phyloP scores from a whole-genome alignment of 2,329 filamentous ascomycete genomes.

The Ascochyta lentis region DNA sequence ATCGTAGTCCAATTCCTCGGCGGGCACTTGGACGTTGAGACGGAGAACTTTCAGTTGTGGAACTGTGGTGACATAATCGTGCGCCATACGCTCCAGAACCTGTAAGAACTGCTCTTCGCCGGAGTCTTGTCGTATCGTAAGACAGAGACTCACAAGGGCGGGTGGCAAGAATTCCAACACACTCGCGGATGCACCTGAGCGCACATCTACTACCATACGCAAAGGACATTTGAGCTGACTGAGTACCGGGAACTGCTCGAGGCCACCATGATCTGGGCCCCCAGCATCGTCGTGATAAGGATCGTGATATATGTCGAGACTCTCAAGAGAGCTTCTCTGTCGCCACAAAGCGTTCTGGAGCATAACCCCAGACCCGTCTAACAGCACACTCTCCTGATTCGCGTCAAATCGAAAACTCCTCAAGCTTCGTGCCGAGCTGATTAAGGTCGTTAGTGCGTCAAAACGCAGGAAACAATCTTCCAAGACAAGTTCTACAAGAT shows the following conservation, averaged over 20 bases:
- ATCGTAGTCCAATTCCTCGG: slow-evolving; percentile 16
- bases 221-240: slow-evolving; percentile 23
- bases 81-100: slow-evolving; percentile 24
- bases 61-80: slow-evolving; percentile 5
- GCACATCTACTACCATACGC: slow-evolving; percentile 13
- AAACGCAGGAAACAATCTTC: slow-evolving; percentile 18
- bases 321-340: slow-evolving; percentile 23
- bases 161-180: slow-evolving; percentile 23
- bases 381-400: slow-evolving; percentile 4
- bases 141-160: slow-evolving; percentile 16
- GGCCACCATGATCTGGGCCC: slow-evolving; percentile 5
- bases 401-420: slow-evolving; percentile 25
- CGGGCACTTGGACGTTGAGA: slow-evolving; percentile 6
- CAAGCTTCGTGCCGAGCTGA: slow-evolving; percentile 23
- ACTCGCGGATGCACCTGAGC: slow-evolving; percentile 4
- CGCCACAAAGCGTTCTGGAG: slow-evolving; percentile 12
- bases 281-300: background rate
- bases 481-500: slow-evolving; percentile 26
- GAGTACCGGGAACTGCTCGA: slow-evolving; percentile 21
- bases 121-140: slow-evolving; percentile 8
- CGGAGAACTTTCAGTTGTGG: slow-evolving; percentile 18
- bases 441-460: slow-evolving; percentile 21
- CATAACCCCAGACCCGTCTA: slow-evolving; percentile 1
- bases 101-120: slow-evolving; percentile 14
- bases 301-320: slow-evolving; percentile 14